Base-by-base conservation (phyloP, 2,329 filamentous ascomycete genomes). In the Aspergillus fructus region DNA sequence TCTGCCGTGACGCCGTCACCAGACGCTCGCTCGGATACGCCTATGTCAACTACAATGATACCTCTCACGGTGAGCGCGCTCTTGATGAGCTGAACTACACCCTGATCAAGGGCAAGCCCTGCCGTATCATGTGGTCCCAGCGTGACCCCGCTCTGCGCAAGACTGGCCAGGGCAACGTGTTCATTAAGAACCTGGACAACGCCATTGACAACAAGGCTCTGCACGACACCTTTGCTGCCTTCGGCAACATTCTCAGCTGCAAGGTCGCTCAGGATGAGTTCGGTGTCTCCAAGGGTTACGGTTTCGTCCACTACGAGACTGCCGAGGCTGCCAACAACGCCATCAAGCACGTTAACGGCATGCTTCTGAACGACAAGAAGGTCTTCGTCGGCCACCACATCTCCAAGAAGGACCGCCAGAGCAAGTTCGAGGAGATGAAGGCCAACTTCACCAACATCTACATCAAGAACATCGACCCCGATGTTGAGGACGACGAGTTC, bases 351-450 rank as follows among this genome's bases (percentile, higher is more conserved):
- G 94, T 99, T 74, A 99, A 99, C 78, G 94, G 94, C 77, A 99
- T 99, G 94, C 83, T 99, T 76, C 81, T 99, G 75, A 99, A 99
- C 82, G 94, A 99, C 86, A 99, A 99, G 89, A 99, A 99, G 86
- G 94, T 99, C 64, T 99, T 96, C 70, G 94, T 99, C 68, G 94
- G 94, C 64, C 93, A 97, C 81, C 94, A 99, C 81, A 97, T 99
- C 72, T 93, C 94, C 77, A 97, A 97, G 89, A 97, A 97, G 86
- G 94, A 99, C 75, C 93, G 94, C 71, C 94, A 97, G 86, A 96
- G 91, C 91, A 99, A 99, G 83, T 97, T 97, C 70, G 94, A 99
- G 83, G 94, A 99, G 85, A 99, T 99, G 93, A 99, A 99, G 89
- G 94, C 94, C 78, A 99, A 99, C 85, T 99, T 96, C 85, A 99